Evolutionary conservation across 2,329 filamentous ascomycete genomes (phyloP), one percentile per base, ranked within the genome.

Genomic region (Neonectria coccinea): DNA sequence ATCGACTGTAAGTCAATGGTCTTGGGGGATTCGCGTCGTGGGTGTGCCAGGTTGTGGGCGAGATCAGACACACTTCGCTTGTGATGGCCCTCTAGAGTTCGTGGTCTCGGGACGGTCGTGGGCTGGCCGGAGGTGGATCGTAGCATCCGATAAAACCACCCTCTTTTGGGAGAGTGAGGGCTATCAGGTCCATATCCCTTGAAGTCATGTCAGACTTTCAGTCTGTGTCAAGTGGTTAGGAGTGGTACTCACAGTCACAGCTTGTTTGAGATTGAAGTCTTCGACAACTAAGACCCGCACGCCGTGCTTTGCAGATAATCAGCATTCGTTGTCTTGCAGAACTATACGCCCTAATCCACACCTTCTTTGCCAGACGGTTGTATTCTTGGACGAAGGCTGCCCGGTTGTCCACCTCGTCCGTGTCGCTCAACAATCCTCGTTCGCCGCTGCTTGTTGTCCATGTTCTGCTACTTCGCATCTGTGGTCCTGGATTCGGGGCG

Each of bases 311-410:
- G 9, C 44, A 48, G 22, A 39, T 58, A 16, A 64, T 63, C 25
- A 48, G 33, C 29, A 2, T 12, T 31, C 18, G 9, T 31, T 11
- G 3, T 16, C 8, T 44, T 54, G n/a, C 7, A n/a, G 14, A 18
- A 2, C 1, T 12, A 10, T 4, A 6, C 9, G 1, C 39, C 42
- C 18, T 6, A 16, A 1, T 53, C 2, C 67, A 33, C 65, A 89
- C 88, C 82, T 86, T 86, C 60, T 80, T 83, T 3, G 89, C 88
- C 5, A 90, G 74, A 5, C 82, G 79, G 73, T 91, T 91, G 75
- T 89, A 91, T 68, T 89, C 85, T 8, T 83, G 71, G 6, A 89
- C 74, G 72, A 86, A 87, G 3, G 77, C 71, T 1, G 77, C 74
- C 31, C 86, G 80, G 57, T 85, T 81, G 39, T 84, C 82, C 16